Base-by-base conservation (phyloP, 1,284 basidiomycete genomes). In the Malassezia globosa region DNA sequence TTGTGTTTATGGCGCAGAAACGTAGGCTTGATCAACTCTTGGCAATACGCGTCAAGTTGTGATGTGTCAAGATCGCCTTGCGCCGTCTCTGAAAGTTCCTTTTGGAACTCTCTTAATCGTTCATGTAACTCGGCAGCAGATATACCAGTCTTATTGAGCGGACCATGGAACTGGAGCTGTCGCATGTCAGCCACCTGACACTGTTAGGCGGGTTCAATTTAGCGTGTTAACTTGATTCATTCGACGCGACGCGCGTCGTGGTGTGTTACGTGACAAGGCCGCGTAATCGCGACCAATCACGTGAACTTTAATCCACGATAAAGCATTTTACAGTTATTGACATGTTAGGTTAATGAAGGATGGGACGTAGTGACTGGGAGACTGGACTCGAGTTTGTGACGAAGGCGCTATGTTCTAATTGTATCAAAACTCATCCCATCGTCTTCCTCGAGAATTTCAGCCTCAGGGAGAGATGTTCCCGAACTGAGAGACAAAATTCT, bases 1-100 rank as follows among this genome's bases (percentile, higher is more conserved):
- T 81, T 80, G 75, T 96, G 90, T 73, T 87, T 92, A 60, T 97
- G 90, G 24, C 90, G 80, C 36, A 95, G 77, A 33, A 97, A 80
- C 2, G 82, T 79, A 1, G 79, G 79, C 64, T 78, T 78, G 58
- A 92, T 80, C 64, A 97, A 81, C 63, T 94, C 85, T 46, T 83
- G 81, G 55, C 82, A 80, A 24, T 83, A 80, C 18, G 75, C 71
- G 43, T 78, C 74, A 41, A 99, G 79, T 0, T 86, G 84, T 50
- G 72, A 69, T 29, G 80, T 77, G 63, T 92, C 87, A 64, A 87
- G 81, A 26, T 74, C 73, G 59, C 95, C 92, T 73, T 96, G 92
- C 66, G 94, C 89, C 62, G 90, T 77, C 7, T 78, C 79, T 14
- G 81, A 80, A 34, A 99, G 82, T 64, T 94, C 84, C 4, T 50